Percentiles rank a stretch among this genome's conserved stretches.
Conservation (phyloP, 2,329 filamentous ascomycete species). For the Neonectria punicea region DNA sequence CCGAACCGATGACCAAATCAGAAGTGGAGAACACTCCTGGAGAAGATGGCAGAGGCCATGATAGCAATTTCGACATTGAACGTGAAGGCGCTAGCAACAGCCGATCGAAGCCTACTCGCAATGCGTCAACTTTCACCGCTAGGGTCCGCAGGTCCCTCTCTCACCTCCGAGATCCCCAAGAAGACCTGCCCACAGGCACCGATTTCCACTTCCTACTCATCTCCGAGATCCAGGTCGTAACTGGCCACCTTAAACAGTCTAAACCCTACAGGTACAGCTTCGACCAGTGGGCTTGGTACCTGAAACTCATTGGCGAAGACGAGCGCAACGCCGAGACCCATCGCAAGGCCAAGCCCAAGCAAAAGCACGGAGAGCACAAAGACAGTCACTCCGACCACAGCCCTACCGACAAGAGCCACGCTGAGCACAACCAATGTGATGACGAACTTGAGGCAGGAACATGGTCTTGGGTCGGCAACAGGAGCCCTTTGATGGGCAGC, state of each 20-base stretch:
- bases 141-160: constrained; percentile 50
- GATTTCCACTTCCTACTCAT: constrained; percentile 75
- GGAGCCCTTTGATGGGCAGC: constrained; percentile 75
- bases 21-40: constrained; percentile 18
- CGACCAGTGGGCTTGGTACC: constrained; percentile 88
- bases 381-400: constrained; percentile 4
- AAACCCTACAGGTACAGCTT: constrained; percentile 76
- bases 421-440: constrained; percentile 23
- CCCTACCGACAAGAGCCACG: neutral
- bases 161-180: constrained; percentile 49
- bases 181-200: constrained; percentile 54
- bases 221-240: constrained; percentile 74
- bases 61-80: constrained; percentile 6
- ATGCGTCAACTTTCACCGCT: constrained; percentile 45
- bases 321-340: constrained; percentile 64
- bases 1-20: constrained; percentile 17
- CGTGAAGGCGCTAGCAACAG: constrained; percentile 8
- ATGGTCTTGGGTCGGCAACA: constrained; percentile 80
- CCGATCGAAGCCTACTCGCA: constrained; percentile 33
- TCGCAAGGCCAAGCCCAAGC: constrained; percentile 50
- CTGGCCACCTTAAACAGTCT: constrained; percentile 67
- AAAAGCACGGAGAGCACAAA: constrained; percentile 16
- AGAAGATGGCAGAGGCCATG: constrained; percentile 22
- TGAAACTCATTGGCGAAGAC: constrained; percentile 78
- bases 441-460: constrained; percentile 42